Evolutionary conservation across 495 filamentous ascomycete species (phyloP), one percentile per base, ranked within the genome.

Genomic region (Penicillium longicatenatum): DNA sequence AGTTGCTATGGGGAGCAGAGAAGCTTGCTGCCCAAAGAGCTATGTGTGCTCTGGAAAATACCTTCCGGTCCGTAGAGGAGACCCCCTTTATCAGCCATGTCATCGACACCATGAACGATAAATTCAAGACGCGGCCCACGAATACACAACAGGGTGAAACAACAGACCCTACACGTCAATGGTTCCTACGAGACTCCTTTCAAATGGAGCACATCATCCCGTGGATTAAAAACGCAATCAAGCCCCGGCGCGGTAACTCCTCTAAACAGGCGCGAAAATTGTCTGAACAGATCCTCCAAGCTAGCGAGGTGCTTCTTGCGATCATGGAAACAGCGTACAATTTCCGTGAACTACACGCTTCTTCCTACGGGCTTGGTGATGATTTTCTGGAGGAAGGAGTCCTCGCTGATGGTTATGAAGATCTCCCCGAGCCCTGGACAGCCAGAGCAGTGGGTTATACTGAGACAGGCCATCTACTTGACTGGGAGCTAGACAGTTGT

Each of bases 1-100:
- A 86, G 57, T 70, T 98, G 6, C 78, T 98, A n/a, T 90, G 87
- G 82, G 85, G 89, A 63, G 93, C 92, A 0, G 94, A 98, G 67
- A 97, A 92, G 69, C 82, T 97, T 62, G 86, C 86, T 39, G 89
- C 92, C 31, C 93, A 92, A n/a, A 82, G 82, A 44, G 80, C 84
- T 35, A 80, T 98, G 58, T 98, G 93, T 92, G 83, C 85, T 55
- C 72, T 80, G 30, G 88, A 94, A 64, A 86, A 94, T 59, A 63
- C 79, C 6, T 81, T 80, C 49, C 71, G 83, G 11, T 75, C 73
- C 17, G 75, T 72, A 37, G 58, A 60, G 6, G 67, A 73, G 14
- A 76, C 82, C 37, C 81, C 80, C n/a, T 77, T 90, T 33, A 77
- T 94, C 16, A 74, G 82, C 12, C 84, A 89, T 56, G 81, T 92